Evolutionary conservation across 2,329 filamentous ascomycete genomes (phyloP), one percentile per base, ranked within the genome.

Genomic region (Seiridium cupressi): DNA sequence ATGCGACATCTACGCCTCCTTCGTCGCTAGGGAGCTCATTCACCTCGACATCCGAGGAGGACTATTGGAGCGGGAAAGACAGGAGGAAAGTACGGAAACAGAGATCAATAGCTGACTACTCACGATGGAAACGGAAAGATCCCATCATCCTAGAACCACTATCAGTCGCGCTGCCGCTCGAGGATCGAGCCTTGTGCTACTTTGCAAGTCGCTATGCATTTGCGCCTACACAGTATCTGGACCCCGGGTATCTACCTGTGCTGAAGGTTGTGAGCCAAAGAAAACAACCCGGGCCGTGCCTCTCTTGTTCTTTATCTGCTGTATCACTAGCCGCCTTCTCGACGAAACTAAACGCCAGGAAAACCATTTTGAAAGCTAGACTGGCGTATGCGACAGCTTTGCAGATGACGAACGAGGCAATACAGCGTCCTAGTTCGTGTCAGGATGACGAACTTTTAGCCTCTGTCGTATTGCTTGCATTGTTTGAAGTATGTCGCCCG

Each of bases 191-290:
- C 5, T 42, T 58, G 7, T 51, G 47, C 40, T 58, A 58, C 36
- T 51, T 58, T 11, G 44, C 47, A n/a, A 58, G 38, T n/a, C 56
- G 56, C 26, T 58, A 58, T 26, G 56, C 56, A 9, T 44, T 51
- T 34, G 56, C 47, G 7, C 56, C 56, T 13, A 18, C 56, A n/a
- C 56, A 58, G 40, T 51, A 32, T 42, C 56, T 58, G 6, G 56
- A 58, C 18, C 56, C 56, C 11, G 56, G 56, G 5, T 58, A 58
- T 34, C 26, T 58, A n/a, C 46, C 56, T 6, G 56, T 58, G 10
- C n/a, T 58, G 11, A 58, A 58, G 18, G 40, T 42, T 11, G 44
- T 58, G 18, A 58, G 47, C 18, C 56, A 51, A n/a, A 49, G 35
- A 31, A 51, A 58, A 46, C 31, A 26, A 35, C 26, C 44, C n/a